Evolutionary conservation across 1,284 basidiomycete species (phyloP).

Genomic region (Ustilago vetiveriae): DNA sequence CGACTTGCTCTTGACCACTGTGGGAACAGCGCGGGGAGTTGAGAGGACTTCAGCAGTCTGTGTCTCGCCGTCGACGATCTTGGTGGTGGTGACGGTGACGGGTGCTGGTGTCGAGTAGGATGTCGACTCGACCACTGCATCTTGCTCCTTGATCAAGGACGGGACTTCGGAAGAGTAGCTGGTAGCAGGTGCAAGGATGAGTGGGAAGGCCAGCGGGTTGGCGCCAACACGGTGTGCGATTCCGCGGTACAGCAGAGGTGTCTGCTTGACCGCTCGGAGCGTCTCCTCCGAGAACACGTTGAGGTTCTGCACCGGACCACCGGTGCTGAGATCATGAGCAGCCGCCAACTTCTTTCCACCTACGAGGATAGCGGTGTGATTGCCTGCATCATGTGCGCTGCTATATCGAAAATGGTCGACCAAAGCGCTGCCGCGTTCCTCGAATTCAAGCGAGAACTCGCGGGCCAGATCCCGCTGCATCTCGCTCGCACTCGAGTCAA

Average conservation of each 20-base stretch:
- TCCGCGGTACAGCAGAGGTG: slow-evolving; percentile 77
- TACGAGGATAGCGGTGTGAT: slow-evolving; percentile 55
- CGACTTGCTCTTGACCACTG: slow-evolving; percentile 23
- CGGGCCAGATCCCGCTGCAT: slow-evolving; percentile 70
- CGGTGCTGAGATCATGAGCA: slow-evolving; percentile 11
- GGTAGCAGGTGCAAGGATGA: slow-evolving; percentile 77
- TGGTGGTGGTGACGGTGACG: slow-evolving; percentile 40
- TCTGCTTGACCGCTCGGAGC: slow-evolving; percentile 70
- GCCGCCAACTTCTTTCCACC: slow-evolving; percentile 22
- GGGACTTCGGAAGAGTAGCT: slow-evolving; percentile 75
- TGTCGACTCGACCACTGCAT: slow-evolving; percentile 16
- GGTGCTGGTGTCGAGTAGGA: slow-evolving; percentile 31
- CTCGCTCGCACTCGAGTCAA: slow-evolving; percentile 74
- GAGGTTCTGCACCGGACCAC: slow-evolving; percentile 60
- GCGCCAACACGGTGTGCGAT: slow-evolving; percentile 77
- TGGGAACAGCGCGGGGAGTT: slow-evolving; percentile 35
- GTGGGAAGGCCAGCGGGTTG: slow-evolving; percentile 83
- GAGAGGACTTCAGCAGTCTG: slow-evolving; percentile 24
- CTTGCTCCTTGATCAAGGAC: slow-evolving; percentile 64
- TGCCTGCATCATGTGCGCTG: slow-evolving; percentile 37
- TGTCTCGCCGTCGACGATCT: slow-evolving; percentile 32
- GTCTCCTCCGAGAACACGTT: slow-evolving; percentile 63
- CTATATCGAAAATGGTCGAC: slow-evolving; percentile 69
- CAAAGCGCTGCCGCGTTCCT: slow-evolving; percentile 67
- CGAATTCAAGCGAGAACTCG: slow-evolving; percentile 72